These are phyloP conservation scores for Gonium pectorale DNA, from an alignment of 139 green algal genomes.

Conservation along the genomic window DNA sequence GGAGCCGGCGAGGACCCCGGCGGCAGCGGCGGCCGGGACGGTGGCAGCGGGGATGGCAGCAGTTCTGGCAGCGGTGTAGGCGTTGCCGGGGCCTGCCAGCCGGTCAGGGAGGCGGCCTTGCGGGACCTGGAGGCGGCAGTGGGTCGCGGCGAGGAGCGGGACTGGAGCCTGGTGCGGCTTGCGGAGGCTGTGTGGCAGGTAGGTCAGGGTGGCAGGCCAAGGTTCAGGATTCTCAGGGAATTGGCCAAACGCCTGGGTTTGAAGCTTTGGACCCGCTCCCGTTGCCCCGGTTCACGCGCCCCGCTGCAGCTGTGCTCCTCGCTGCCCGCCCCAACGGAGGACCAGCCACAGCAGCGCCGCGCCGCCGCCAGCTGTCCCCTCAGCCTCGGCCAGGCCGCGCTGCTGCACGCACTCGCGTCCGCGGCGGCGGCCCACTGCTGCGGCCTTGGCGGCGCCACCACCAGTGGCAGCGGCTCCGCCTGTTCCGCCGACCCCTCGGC, in stretches of 20 bases:
- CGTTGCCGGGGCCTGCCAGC: neutral
- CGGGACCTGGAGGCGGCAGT: conserved; percentile 1
- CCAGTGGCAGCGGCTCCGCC: neutral
- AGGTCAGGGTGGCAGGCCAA: neutral
- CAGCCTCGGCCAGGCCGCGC: neutral
- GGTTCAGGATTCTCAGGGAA: neutral
- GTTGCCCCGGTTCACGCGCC: neutral
- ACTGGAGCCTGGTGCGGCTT: conserved; percentile 22
- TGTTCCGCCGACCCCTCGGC: neutral
- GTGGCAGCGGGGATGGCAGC: neutral
- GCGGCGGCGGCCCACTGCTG: neutral
- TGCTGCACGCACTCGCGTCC: neutral
- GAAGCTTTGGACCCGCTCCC: neutral
- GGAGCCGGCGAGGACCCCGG: no score
- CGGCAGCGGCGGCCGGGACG: no score
- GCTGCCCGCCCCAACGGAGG: neutral
- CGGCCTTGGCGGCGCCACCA: neutral
- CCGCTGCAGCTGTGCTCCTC: neutral
- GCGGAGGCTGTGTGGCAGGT: neutral
- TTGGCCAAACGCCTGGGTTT: neutral
- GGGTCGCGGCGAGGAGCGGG: neutral
- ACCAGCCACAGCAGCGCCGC: neutral
- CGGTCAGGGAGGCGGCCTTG: neutral
- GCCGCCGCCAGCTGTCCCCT: neutral
- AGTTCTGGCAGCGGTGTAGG: neutral